Conservation (phyloP, 768 basidiomycete species). For the Lactarius trivialis region DNA sequence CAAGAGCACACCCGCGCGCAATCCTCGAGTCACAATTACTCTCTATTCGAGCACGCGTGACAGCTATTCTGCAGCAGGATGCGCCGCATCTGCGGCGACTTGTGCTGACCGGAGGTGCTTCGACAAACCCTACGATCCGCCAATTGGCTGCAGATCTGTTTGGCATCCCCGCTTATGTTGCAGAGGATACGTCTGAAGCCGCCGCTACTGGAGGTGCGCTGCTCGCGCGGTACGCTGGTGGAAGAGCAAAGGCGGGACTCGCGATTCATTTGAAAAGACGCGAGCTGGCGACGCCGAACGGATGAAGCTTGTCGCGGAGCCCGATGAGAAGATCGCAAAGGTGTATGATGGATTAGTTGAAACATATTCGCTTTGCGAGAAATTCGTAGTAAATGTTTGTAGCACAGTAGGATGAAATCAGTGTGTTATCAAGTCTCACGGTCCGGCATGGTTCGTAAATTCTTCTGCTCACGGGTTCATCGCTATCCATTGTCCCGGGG, state of each 20-base stretch:
- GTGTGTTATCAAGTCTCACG: background rate
- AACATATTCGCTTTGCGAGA: constrained; percentile 51
- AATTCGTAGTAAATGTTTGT: constrained; percentile 3
- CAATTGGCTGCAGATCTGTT: constrained; percentile 79
- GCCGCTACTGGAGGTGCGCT: constrained; percentile 68
- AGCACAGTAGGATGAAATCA: background rate
- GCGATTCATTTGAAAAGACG: constrained; percentile 62
- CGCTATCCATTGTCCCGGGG: background rate
- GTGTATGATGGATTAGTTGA: constrained; percentile 51
- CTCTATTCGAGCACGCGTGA: constrained; percentile 67
- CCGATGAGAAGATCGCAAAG: constrained; percentile 37
- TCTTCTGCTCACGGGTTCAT: background rate
- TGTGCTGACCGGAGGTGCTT: constrained; percentile 74
- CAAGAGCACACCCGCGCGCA: constrained; percentile 55
- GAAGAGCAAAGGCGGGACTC: constrained; percentile 34
- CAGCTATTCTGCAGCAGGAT: constrained; percentile 55
- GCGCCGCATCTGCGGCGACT: constrained; percentile 54
- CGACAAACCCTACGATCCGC: constrained; percentile 63
- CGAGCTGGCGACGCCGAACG: constrained; percentile 42
- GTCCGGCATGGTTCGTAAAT: background rate
- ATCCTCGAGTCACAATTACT: constrained; percentile 83
- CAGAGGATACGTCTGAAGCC: constrained; percentile 49
- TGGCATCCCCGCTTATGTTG: constrained; percentile 64
- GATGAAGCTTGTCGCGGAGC: constrained; percentile 57
- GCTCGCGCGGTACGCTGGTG: constrained; percentile 71